Evolutionary conservation across 1,284 basidiomycete genomes (phyloP).

Genomic region (Cystobasidium pallidum): DNA sequence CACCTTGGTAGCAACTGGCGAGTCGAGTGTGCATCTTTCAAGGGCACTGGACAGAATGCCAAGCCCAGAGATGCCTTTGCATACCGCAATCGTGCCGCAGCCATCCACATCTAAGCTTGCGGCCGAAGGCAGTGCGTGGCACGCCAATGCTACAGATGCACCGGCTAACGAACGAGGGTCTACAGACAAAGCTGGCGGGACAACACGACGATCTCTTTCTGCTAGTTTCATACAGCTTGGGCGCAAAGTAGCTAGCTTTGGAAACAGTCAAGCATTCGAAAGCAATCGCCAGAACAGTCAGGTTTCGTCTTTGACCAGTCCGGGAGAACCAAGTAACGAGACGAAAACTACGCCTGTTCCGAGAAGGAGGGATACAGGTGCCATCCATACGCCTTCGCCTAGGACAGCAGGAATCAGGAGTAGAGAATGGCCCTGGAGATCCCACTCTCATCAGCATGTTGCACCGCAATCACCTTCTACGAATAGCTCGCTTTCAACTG

Average conservation of each 20-base stretch:
- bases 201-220: constrained; percentile 14
- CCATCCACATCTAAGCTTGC: constrained; percentile 5
- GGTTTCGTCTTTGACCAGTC: neutral
- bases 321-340: neutral
- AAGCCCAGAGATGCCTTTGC: constrained; percentile 5
- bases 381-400: neutral
- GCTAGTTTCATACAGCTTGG: constrained; percentile 16
- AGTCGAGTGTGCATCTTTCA: neutral
- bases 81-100: constrained; percentile 7
- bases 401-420: neutral
- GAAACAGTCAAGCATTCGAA: constrained; percentile 16
- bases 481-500: neutral
- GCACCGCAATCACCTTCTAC: neutral
- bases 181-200: neutral
- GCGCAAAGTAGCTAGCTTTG: constrained; percentile 24
- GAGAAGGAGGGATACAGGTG: neutral
- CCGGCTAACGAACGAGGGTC: neutral
- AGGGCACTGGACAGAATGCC: neutral
- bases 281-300: neutral
- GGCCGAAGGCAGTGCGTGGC: neutral
- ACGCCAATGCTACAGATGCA: neutral
- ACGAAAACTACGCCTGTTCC: neutral
- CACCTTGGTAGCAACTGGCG: neutral
- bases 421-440: constrained; percentile 4
- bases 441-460: neutral